phyloP scores from a whole-genome alignment of 78 protist species.

The Corallochytrium limacisporum region DNA sequence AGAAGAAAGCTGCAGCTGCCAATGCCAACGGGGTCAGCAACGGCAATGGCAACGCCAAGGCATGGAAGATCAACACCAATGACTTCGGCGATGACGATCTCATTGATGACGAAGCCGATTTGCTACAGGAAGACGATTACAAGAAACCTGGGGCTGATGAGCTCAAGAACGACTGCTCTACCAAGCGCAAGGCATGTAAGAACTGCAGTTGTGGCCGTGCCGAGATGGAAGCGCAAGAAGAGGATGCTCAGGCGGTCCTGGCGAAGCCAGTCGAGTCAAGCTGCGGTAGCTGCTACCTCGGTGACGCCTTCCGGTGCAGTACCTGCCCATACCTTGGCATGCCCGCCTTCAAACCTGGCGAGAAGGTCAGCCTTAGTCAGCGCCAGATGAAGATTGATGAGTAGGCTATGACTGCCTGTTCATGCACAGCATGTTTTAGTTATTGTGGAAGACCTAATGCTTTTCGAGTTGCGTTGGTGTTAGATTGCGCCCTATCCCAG shows the following conservation, averaged over 20 bases:
- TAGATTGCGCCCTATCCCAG: too few species aligned
- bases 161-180: neutral
- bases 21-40: neutral
- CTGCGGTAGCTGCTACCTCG: conserved; percentile 35
- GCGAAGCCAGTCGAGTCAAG: neutral
- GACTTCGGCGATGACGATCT: conserved; percentile 2
- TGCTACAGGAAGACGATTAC: neutral
- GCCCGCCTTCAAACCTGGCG: conserved; percentile 58
- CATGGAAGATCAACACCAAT: neutral
- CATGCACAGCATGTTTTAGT: too few species aligned
- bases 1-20: neutral
- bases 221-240: neutral
- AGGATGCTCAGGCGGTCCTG: neutral
- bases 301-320: conserved; percentile 67
- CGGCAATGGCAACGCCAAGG: too few species aligned
- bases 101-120: neutral
- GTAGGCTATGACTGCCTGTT: neutral
- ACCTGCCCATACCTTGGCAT: conserved; percentile 58
- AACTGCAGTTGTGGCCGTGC: conserved; percentile 47
- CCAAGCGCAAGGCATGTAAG: conserved; percentile 38
- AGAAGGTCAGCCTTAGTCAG: conserved; percentile 20
- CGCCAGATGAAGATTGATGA: conserved; percentile 24
- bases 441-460: too few species aligned
- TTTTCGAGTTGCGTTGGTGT: too few species aligned
- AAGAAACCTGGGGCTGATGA: neutral